Evolutionary conservation across 441 rosid species (phyloP), one percentile per base, ranked within the genome.

Genomic region (Syzygium malaccense): DNA sequence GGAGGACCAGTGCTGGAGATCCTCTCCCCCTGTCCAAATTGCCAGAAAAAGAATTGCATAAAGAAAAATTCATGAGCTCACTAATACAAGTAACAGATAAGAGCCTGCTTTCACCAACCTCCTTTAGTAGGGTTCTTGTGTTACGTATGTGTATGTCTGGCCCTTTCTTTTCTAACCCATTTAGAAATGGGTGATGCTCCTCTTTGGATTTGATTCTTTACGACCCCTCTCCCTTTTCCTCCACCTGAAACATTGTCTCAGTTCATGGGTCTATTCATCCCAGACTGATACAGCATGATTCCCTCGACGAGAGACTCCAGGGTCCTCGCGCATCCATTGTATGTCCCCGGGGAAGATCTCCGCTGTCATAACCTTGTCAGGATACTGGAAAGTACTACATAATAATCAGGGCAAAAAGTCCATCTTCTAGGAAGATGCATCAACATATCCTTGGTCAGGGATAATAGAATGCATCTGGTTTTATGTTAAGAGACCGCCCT

Each of bases 271-370:
- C 75, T 86, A 58, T 86, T 86, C 87, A 32, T 86, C 68, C 62
- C 75, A 58, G 45, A 45, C 71, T 19, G 87, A 37, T 48, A 45
- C 30, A 18, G 51, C 51, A 33, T 86, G 71, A 86, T 62, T 57
- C 71, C 87, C 87, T 41, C 71, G 51, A 48, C 58, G 87, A 86
- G 64, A 58, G 87, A 86, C 66, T 41, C 49, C 68, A 32, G 75
- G 75, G 49, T 86, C 87, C 64, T 58, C 87, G 30, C 55, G 75
- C 28, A 86, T 86, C 87, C 87, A 86, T 57, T 86, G 87, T 86
- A 86, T 58, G 49, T 86, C 87, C 64, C 58, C 87, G 4, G 33
- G 37, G 87, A 75, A 86, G 49, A 86, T 86, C 87, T 86, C 54
- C 71, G 25, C 8, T 32, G 41, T 85, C 86, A 55, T 57, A 30